Base-by-base conservation (phyloP, 2,329 filamentous ascomycete species). In the Pseudomassariella vexata region DNA sequence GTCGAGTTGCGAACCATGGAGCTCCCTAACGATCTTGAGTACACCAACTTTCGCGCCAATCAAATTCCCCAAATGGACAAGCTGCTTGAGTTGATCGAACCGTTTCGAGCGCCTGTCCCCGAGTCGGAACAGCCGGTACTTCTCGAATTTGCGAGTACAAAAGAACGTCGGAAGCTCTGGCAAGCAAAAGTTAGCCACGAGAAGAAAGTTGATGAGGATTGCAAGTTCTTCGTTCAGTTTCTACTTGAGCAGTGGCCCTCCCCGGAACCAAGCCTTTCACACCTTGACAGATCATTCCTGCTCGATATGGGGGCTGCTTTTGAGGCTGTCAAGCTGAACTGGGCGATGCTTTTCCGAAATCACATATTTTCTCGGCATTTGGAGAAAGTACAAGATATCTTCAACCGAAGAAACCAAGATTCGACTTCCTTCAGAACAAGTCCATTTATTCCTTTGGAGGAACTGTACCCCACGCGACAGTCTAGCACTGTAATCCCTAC, bases 301-400 rank as follows among this genome's bases (percentile, higher is more conserved):
- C 18, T 77, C 1, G 46, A 72, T 37, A 15, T 57, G 6, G 22
- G 38, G 0, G 38, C 49, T 9, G 69, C 68, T 3, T 22, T 73
- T 2, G 41, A 53, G 0, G 42, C 47, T 0, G 46, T 77, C 10
- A 39, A 43, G 0, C 57, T 58, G 0, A 64, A 73, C 30, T 78
- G 71, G 71, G 39, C 50, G 5, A 59, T 65, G 0, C 42, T 73
- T 1, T 63, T 56, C n/a, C 54, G 62, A 5, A 78, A 78, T 26
- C 38, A 57, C 8, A 56, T 68, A 18, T 53, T 76, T 1, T 60
- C 55, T 0, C 24, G 47, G 0, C 66, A 75, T 40, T 37, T 76
- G 1, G 34, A 53, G 8, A 25, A 57, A 17, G 60, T 70, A 0
- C 68, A 76, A 32, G 5, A 27, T 0, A 41, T 69, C 7, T 37